phyloP scores from a whole-genome alignment of 139 green algal species.

The Penium margaritaceum region DNA sequence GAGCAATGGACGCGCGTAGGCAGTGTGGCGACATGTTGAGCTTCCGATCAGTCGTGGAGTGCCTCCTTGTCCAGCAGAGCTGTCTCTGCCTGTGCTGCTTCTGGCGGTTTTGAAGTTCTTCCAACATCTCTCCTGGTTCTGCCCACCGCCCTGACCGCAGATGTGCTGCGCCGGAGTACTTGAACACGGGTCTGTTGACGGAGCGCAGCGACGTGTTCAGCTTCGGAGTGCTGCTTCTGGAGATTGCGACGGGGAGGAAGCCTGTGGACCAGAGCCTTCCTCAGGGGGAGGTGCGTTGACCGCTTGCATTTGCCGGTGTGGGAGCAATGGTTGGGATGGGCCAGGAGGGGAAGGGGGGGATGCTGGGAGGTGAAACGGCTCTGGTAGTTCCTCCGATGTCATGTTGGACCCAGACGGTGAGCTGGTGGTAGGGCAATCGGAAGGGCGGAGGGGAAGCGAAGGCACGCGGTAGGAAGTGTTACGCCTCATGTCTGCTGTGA shows the following conservation, averaged over 20 bases:
- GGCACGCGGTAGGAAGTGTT: too few relatives aligned
- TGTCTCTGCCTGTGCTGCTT: not conserved
- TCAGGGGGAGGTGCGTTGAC: constrained; percentile 2
- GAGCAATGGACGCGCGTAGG: not conserved
- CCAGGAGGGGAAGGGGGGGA: too few relatives aligned
- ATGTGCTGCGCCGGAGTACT: constrained; percentile 30
- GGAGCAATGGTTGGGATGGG: too few relatives aligned
- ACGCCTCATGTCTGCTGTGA: too few relatives aligned
- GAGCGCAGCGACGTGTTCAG: constrained; percentile 36
- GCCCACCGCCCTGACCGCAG: not conserved
- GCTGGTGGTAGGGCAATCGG: not conserved
- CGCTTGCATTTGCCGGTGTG: too few relatives aligned
- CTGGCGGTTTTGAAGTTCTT: not conserved
- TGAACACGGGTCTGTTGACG: constrained; percentile 15
- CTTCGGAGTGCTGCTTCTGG: constrained; percentile 31
- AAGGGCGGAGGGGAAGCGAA: not conserved
- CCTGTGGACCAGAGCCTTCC: not conserved
- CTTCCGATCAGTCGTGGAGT: not conserved
- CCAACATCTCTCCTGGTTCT: not conserved
- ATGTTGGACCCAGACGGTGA: not conserved
- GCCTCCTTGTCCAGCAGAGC: not conserved
- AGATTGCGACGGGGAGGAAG: constrained; percentile 15
- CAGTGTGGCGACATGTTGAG: not conserved
- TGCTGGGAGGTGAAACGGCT: not conserved
- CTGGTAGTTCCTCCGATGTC: not conserved